Conservation (phyloP, 2,329 filamentous ascomycete genomes). For the Calcarisporium arbuscula region DNA sequence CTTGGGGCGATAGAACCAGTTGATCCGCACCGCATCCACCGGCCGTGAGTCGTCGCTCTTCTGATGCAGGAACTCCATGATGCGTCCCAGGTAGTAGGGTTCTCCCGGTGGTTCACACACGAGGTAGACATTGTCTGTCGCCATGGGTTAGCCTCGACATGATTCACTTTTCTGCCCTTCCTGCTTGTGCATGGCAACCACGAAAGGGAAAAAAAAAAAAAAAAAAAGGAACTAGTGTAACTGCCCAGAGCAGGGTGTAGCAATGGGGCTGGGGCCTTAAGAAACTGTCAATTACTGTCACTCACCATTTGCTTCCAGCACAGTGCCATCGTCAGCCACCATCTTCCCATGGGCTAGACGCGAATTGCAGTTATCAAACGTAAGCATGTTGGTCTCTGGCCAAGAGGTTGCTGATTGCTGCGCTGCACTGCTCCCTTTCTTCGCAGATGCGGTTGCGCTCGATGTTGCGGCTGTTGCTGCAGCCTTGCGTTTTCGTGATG, state of each 20-base stretch:
- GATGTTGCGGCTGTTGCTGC: slow-evolving; percentile 29
- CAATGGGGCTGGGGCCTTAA: too few relatives aligned
- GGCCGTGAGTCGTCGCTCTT: slow-evolving; percentile 67
- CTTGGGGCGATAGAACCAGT: slow-evolving; percentile 97
- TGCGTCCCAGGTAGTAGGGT: slow-evolving; percentile 93
- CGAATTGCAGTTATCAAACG: slow-evolving; percentile 67
- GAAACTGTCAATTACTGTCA: background rate
- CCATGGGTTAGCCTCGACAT: slow-evolving; percentile 29
- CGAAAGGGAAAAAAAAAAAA: too few relatives aligned
- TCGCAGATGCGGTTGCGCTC: slow-evolving; percentile 10
- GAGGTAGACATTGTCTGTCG: slow-evolving; percentile 78
- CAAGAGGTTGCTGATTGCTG: slow-evolving; percentile 29
- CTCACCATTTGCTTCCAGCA: slow-evolving; percentile 77
- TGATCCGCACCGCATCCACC: slow-evolving; percentile 84
- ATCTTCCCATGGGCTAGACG: slow-evolving; percentile 70
- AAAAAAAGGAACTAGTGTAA: too few relatives aligned
- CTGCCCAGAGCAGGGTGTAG: too few relatives aligned
- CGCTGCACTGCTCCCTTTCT: slow-evolving; percentile 20
- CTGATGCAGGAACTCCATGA: slow-evolving; percentile 93
- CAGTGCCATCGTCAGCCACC: slow-evolving; percentile 84
- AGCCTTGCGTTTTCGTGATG: slow-evolving; percentile 82
- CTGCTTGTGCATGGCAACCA: too few relatives aligned
- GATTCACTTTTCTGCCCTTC: background rate
- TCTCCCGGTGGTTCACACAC: slow-evolving; percentile 96
- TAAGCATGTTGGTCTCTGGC: slow-evolving; percentile 79